Evolutionary conservation across 306 rosid genomes (phyloP).

Genomic region (Sphenostylis stenocarpa): DNA sequence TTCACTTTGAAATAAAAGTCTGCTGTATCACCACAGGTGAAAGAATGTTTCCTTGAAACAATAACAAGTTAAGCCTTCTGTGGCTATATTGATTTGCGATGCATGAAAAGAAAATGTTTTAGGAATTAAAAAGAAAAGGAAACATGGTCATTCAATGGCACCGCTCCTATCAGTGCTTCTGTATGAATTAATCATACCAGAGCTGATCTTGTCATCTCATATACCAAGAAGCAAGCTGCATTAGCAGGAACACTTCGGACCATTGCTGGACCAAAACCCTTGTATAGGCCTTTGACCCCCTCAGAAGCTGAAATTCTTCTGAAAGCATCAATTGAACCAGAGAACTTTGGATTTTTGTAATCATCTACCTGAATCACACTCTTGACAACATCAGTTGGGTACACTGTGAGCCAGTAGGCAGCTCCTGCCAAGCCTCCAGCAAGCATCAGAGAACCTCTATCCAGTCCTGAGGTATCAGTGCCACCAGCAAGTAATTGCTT

Average conservation of each 20-base stretch:
- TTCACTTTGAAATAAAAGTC: background rate
- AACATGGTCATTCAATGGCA: conserved; percentile 25
- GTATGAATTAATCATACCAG: conserved; percentile 49
- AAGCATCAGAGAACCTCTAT: conserved; percentile 77
- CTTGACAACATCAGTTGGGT: conserved; percentile 92
- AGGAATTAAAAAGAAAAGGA: background rate
- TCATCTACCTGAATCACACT: conserved; percentile 93
- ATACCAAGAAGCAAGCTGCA: conserved; percentile 97
- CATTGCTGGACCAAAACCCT: conserved; percentile 98
- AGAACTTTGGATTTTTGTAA: conserved; percentile 76
- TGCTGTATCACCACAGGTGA: conserved; percentile 4
- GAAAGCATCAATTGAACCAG: conserved; percentile 79
- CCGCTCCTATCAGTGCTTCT: background rate
- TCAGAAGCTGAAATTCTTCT: conserved; percentile 69
- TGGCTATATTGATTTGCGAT: conserved; percentile 12
- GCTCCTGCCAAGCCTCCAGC: conserved; percentile 99
- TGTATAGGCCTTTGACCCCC: conserved; percentile 81
- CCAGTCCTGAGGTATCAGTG: conserved; percentile 66
- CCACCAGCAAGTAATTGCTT: conserved; percentile 85
- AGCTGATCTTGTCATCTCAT: conserved; percentile 86
- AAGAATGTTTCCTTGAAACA: conserved; percentile 34
- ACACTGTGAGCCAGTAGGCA: conserved; percentile 69
- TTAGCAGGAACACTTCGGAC: conserved; percentile 88
- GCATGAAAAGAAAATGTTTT: conserved; percentile 10
- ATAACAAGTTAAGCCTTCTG: conserved; percentile 1